Base-by-base conservation (phyloP, 1,284 basidiomycete genomes). In the Trametes pubescens region DNA sequence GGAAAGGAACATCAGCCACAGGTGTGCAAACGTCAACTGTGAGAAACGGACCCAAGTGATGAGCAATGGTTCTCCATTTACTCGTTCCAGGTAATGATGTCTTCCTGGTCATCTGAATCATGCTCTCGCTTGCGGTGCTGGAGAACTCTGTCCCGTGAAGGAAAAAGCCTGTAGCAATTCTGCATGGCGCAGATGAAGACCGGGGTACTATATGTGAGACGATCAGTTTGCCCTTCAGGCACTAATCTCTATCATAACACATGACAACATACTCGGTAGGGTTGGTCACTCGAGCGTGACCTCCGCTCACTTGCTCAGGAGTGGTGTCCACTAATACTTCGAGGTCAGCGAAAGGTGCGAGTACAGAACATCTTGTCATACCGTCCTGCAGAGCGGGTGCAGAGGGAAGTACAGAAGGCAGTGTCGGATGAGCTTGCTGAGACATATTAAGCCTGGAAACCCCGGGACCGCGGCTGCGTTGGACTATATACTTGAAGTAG, bases 81-180 rank as follows among this genome's bases (percentile, higher is more conserved):
- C 65, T 83, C 80, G 66, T 93, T 92, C 92, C 92, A 94, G n/a
- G 87, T 93, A 65, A 93, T 83, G 43, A 93, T 85, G 48, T 82
- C 76, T 10, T 76, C 75, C 2, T 82, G 80, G 44, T 88, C 86
- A 22, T 86, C 84, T 0, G 84, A 82, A 62, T 83, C 79, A 74
- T 93, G 92, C 71, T 92, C 91, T 54, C 88, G 85, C 72, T 87
- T 90, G 57, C 91, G 84, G 72, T 94, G 92, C 11, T 77, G 69
- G 82, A 90, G 86, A 1, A 93, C 76, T 7, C 87, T 83, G 21
- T 92, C 90, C 46, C 84, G 83, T 21, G 85, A 86, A 18, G 89
- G 91, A 71, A 90, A 92, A 46, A 94, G 79, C 43, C 90, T 86
- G 73, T 84, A 83, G 74, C 92, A 94, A 53, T 86, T 88, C 60